A percentile compares a stretch with the other conserved stretches of the same genome.
Evolutionary conservation across 768 basidiomycete species (phyloP).

Genomic region (Clavulina sp.): DNA sequence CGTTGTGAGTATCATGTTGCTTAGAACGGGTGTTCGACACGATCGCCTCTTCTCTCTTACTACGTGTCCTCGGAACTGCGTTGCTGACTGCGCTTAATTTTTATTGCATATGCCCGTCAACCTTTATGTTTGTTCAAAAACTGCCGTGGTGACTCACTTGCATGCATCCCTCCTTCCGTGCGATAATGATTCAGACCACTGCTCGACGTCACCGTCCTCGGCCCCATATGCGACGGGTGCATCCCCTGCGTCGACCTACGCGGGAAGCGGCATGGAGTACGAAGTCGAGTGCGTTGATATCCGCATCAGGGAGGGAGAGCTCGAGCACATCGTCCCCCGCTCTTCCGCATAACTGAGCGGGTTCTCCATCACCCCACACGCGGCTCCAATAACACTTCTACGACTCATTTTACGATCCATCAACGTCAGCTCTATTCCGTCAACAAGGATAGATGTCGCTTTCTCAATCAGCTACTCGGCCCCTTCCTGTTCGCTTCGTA

Average conservation of each 20-base stretch:
- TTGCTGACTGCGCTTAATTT: slow-evolving; percentile 18
- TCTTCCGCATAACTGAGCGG: too few species aligned
- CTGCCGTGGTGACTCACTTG: too few species aligned
- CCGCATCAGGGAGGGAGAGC: slow-evolving; percentile 59
- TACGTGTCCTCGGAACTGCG: slow-evolving; percentile 69
- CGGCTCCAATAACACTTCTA: too few species aligned
- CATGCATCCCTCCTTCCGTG: too few species aligned
- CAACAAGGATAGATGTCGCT: too few species aligned
- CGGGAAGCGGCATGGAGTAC: slow-evolving; percentile 51
- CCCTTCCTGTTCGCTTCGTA: too few species aligned
- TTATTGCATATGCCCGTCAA: too few species aligned
- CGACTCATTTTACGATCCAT: too few species aligned
- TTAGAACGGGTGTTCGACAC: slow-evolving; percentile 12
- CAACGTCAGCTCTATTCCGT: too few species aligned
- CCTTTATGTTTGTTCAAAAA: too few species aligned
- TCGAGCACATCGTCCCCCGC: slow-evolving; percentile 56
- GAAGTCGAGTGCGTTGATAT: slow-evolving; percentile 83
- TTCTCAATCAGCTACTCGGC: too few species aligned
- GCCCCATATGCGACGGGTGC: slow-evolving; percentile 12
- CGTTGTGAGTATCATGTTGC: slow-evolving; percentile 41
- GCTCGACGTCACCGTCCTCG: slow-evolving; percentile 23
- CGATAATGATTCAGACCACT: slow-evolving; percentile 1
- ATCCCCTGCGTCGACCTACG: slow-evolving; percentile 48
- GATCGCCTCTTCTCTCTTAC: slow-evolving; percentile 27
- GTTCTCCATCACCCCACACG: too few species aligned